Conservation (phyloP, 2,329 filamentous ascomycete species). For the Chaetomium sp. region DNA sequence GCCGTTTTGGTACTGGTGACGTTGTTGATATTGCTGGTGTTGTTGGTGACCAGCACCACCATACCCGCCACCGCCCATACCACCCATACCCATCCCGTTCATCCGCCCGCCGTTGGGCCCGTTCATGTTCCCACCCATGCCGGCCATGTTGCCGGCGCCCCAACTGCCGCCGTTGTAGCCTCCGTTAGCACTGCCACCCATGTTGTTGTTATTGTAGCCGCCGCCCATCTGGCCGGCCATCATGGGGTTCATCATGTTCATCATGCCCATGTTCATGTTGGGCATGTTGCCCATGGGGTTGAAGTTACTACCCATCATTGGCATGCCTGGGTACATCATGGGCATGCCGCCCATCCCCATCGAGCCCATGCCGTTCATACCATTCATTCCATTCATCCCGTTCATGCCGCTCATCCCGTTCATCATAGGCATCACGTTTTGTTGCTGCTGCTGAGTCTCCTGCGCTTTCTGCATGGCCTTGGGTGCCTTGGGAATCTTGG, state of each 20-base stretch:
- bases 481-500: slow-evolving; percentile 58
- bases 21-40: slow-evolving; percentile 27
- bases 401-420: slow-evolving; percentile 32
- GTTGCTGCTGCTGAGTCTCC: slow-evolving; percentile 29
- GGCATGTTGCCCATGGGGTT: slow-evolving; percentile 22
- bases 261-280: slow-evolving; percentile 32
- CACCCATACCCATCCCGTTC: slow-evolving; percentile 28
- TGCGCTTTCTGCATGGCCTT: slow-evolving; percentile 55
- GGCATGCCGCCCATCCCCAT: slow-evolving; percentile 31
- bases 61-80: slow-evolving; percentile 18
- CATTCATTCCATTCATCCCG: slow-evolving; percentile 26
- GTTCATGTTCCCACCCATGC: slow-evolving; percentile 25
- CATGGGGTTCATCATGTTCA: slow-evolving; percentile 26
- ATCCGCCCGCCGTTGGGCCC: slow-evolving; percentile 28
- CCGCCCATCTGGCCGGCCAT: slow-evolving; percentile 16
- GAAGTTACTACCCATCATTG: slow-evolving; percentile 30
- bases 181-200: slow-evolving; percentile 6
- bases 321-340: slow-evolving; percentile 35
- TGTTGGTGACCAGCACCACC: slow-evolving; percentile 20
- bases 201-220: slow-evolving; percentile 6
- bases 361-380: slow-evolving; percentile 24
- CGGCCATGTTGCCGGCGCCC: slow-evolving; percentile 30
- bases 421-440: slow-evolving; percentile 39
- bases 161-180: slow-evolving; percentile 18
- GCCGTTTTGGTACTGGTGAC: slow-evolving; percentile 29